phyloP scores from a whole-genome alignment of 2,329 filamentous ascomycete genomes.

The Botryotinia narcissicola region DNA sequence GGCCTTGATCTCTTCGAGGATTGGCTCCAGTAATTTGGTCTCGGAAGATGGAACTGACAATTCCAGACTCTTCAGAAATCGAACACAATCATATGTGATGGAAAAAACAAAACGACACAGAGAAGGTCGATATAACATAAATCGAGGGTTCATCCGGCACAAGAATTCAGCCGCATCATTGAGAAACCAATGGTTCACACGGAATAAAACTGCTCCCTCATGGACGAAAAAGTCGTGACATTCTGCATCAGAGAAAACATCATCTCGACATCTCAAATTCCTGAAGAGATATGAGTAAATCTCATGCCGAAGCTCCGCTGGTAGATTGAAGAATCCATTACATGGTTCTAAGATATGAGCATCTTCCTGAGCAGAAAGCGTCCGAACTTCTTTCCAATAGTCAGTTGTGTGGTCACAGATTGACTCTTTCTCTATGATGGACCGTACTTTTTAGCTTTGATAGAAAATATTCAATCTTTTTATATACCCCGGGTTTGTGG shows the following conservation, averaged over 20 bases:
- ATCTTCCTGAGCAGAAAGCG: background rate
- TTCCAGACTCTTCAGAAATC: slow-evolving; percentile 15
- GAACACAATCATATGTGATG: slow-evolving; percentile 11
- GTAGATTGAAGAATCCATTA: slow-evolving; percentile 16
- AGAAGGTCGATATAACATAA: slow-evolving; percentile 17
- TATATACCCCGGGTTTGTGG: slow-evolving; percentile 3
- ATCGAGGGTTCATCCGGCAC: slow-evolving; percentile 17
- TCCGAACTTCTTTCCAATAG: background rate
- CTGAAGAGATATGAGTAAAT: slow-evolving; percentile 19
- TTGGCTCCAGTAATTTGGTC: slow-evolving; percentile 5
- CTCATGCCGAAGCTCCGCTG: slow-evolving; percentile 14
- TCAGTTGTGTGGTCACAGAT: slow-evolving; percentile 13
- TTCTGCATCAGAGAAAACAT: slow-evolving; percentile 16
- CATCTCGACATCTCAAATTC: slow-evolving; percentile 16
- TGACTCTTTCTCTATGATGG: background rate
- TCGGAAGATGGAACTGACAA: slow-evolving; percentile 15
- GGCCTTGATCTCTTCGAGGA: slow-evolving; percentile 11
- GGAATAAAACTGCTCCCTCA: slow-evolving; percentile 12
- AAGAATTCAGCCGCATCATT: slow-evolving; percentile 17
- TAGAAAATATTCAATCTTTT: slow-evolving; percentile 3
- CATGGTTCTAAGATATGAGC: background rate
- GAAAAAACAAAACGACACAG: slow-evolving; percentile 15
- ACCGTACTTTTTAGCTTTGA: slow-evolving; percentile 16
- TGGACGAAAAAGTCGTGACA: slow-evolving; percentile 13
- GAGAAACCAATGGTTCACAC: slow-evolving; percentile 16